Conservation (phyloP, 2,329 filamentous ascomycete species). For the Claviceps purpurea region DNA sequence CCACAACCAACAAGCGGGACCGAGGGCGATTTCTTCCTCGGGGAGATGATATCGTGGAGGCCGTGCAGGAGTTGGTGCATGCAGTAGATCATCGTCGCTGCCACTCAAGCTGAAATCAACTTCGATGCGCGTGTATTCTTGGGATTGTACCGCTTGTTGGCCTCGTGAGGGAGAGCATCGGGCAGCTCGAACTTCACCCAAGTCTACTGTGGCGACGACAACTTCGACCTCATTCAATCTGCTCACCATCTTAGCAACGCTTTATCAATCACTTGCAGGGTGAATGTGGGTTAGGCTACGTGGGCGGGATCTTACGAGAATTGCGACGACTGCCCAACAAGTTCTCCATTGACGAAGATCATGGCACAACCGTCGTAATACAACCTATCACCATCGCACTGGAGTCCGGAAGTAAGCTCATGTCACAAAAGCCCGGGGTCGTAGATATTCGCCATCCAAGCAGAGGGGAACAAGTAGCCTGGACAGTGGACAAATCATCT, state of each 20-base stretch:
- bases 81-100: constrained; percentile 17
- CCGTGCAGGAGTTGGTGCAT: constrained; percentile 27
- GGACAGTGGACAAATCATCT: not conserved
- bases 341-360: constrained; percentile 49
- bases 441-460: not conserved
- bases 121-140: constrained; percentile 9
- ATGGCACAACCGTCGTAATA: constrained; percentile 26
- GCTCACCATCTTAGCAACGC: not conserved
- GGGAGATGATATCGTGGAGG: constrained; percentile 42
- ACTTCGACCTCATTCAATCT: constrained; percentile 38
- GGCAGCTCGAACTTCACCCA: constrained; percentile 49
- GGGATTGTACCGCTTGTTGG: constrained; percentile 7
- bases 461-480: not conserved
- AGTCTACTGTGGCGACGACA: constrained; percentile 49
- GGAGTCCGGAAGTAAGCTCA: not conserved
- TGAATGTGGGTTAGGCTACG: constrained; percentile 23
- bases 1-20: constrained; percentile 54
- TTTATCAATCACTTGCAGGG: not conserved
- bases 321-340: constrained; percentile 49
- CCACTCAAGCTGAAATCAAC: constrained; percentile 4
- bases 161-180: constrained; percentile 3
- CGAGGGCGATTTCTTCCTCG: constrained; percentile 54
- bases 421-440: not conserved
- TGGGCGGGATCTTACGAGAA: constrained; percentile 33
- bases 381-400: constrained; percentile 1